Percentiles rank a stretch among this genome's conserved stretches.
phyloP scores from a whole-genome alignment of 495 filamentous ascomycete species.

The Daldinia caldariorum region DNA sequence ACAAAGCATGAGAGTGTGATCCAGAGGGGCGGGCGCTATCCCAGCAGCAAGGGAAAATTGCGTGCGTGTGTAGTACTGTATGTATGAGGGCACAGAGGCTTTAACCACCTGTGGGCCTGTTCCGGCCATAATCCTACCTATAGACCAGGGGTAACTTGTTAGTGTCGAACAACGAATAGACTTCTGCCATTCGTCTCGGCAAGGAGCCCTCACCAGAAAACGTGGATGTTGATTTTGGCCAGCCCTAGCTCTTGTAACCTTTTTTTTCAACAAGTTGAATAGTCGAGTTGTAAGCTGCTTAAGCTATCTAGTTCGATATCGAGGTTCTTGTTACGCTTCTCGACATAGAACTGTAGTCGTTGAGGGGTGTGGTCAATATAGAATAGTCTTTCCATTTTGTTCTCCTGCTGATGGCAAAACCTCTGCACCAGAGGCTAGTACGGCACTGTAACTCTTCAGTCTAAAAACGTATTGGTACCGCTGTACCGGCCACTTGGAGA shows the following conservation, averaged over 20 bases:
- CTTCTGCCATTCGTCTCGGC: constrained; percentile 33
- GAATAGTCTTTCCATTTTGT: constrained; percentile 25
- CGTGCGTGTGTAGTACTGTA: constrained; percentile 44
- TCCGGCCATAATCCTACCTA: constrained; percentile 40
- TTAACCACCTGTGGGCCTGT: constrained; percentile 43
- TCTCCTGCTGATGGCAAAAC: constrained; percentile 21
- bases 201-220: constrained; percentile 40
- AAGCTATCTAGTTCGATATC: constrained; percentile 18
- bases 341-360: constrained; percentile 12
- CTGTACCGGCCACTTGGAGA: constrained; percentile 44
- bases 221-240: constrained; percentile 30
- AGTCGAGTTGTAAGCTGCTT: constrained; percentile 7
- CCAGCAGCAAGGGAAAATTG: constrained; percentile 49
- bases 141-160: constrained; percentile 40
- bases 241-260: constrained; percentile 4
- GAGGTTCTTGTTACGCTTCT: constrained; percentile 21
- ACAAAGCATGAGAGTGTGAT: constrained; percentile 36
- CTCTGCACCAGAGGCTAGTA: constrained; percentile 13
- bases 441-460: constrained; percentile 31
- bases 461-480: constrained; percentile 38
- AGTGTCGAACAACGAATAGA: constrained; percentile 44
- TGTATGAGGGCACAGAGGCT: constrained; percentile 36
- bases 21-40: constrained; percentile 42
- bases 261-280: constrained; percentile 19
- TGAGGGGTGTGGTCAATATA: constrained; percentile 17